A percentile compares a stretch with the other conserved stretches of the same genome.
These are phyloP conservation scores for Oleoguttula mirabilis DNA, from an alignment of 495 filamentous ascomycete species.

Conservation along the genomic window DNA sequence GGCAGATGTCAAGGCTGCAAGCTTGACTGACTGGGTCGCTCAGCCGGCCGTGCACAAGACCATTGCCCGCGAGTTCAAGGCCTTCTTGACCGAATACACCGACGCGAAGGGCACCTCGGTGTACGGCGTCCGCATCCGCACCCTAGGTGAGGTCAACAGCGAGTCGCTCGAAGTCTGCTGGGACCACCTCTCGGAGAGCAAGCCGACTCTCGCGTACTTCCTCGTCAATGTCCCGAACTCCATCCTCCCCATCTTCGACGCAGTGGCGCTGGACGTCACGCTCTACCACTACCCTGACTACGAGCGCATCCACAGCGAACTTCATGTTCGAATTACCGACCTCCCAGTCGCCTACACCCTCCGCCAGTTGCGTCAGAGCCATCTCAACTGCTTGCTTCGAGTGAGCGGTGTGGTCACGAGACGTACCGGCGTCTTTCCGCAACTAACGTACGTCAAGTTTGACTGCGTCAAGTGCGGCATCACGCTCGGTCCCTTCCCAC, in stretches of 20 bases:
- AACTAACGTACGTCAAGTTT: slow-evolving; percentile 96
- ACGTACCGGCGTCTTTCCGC: slow-evolving; percentile 93
- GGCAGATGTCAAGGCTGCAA: slow-evolving; percentile 85
- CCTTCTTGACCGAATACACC: slow-evolving; percentile 90
- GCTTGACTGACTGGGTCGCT: slow-evolving; percentile 82
- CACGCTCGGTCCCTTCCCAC: slow-evolving; percentile 90
- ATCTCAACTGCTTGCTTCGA: slow-evolving; percentile 91
- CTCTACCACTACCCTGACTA: slow-evolving; percentile 95
- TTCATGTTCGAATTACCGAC: slow-evolving; percentile 94
- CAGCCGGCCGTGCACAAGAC: slow-evolving; percentile 83
- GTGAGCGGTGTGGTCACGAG: slow-evolving; percentile 93
- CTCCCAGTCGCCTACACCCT: slow-evolving; percentile 93
- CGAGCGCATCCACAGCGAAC: slow-evolving; percentile 92
- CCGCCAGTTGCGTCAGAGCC: slow-evolving; percentile 87
- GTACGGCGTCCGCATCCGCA: slow-evolving; percentile 85
- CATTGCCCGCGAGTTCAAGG: slow-evolving; percentile 91
- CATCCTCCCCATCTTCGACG: slow-evolving; percentile 90
- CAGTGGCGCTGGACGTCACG: slow-evolving; percentile 90
- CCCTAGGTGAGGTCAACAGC: slow-evolving; percentile 89
- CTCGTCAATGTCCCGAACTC: slow-evolving; percentile 89
- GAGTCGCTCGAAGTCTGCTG: slow-evolving; percentile 95
- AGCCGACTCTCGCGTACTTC: slow-evolving; percentile 96
- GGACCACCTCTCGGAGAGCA: slow-evolving; percentile 74
- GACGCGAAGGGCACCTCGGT: slow-evolving; percentile 79
- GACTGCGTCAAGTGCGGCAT: slow-evolving; percentile 87